Percentiles rank a stretch among this genome's conserved stretches.
Conservation (phyloP, 2,329 filamentous ascomycete genomes). For the Pseudopyrenochaeta lycopersici region DNA sequence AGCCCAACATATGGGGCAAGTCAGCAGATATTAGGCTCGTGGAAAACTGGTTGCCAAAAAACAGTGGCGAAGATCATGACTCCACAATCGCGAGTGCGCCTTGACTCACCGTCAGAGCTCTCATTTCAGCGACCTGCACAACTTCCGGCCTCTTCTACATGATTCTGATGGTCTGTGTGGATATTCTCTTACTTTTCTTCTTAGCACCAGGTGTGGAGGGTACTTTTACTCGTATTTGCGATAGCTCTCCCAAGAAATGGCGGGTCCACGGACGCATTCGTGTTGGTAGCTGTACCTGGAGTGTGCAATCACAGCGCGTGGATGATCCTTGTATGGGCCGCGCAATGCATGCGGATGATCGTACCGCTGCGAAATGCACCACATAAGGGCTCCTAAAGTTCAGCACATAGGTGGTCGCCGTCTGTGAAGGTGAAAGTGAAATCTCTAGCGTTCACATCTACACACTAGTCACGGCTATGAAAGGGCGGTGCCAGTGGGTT, state of each 20-base stretch:
- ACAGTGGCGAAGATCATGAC: constrained; percentile 10
- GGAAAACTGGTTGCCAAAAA: constrained; percentile 1
- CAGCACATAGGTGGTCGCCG: background rate
- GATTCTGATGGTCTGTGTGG: background rate
- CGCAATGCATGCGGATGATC: background rate
- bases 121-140: background rate
- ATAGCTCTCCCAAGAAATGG: background rate
- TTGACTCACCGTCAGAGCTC: background rate
- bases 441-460: too few relatives aligned
- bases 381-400: background rate
- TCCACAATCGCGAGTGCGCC: background rate
- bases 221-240: background rate
- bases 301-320: background rate
- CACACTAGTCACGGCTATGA: too few relatives aligned
- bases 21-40: constrained; percentile 1
- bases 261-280: background rate
- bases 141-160: background rate
- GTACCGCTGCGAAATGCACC: background rate
- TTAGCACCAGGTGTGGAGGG: too few relatives aligned
- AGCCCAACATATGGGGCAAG: background rate
- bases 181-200: too few relatives aligned
- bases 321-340: background rate
- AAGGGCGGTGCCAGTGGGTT: too few relatives aligned
- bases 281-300: background rate
- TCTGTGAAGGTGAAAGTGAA: background rate